Evolutionary conservation across 1,284 basidiomycete species (phyloP).

Genomic region (Pyrrhoderma noxium): DNA sequence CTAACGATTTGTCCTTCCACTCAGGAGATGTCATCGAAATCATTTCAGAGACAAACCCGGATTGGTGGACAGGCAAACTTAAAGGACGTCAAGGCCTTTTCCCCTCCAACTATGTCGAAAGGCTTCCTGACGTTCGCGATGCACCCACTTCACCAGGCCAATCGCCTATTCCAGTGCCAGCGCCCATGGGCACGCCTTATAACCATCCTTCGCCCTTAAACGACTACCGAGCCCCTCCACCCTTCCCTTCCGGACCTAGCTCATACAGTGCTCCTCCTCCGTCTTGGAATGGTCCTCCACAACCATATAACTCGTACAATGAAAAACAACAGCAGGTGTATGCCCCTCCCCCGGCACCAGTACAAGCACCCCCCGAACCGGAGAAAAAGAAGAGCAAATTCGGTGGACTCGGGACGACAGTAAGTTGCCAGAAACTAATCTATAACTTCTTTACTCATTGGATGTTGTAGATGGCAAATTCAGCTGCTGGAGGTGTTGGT

Average conservation of each 20-base stretch:
- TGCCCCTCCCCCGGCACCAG: slow-evolving; percentile 25
- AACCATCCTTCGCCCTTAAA: slow-evolving; percentile 7
- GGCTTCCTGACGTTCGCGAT: not conserved
- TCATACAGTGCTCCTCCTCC: slow-evolving; percentile 11
- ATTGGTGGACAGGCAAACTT: slow-evolving; percentile 57
- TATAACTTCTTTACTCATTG: not conserved
- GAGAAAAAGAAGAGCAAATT: slow-evolving; percentile 54
- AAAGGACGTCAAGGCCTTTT: slow-evolving; percentile 57
- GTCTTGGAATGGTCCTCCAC: slow-evolving; percentile 19
- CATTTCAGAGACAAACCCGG: slow-evolving; percentile 49
- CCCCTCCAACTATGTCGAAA: slow-evolving; percentile 39
- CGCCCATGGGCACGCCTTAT: not conserved
- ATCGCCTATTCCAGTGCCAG: slow-evolving; percentile 3
- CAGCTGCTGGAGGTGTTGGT: slow-evolving; percentile 53
- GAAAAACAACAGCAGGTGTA: slow-evolving; percentile 23
- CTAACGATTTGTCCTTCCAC: slow-evolving; percentile 51
- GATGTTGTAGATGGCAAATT: slow-evolving; percentile 42
- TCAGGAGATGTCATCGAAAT: slow-evolving; percentile 54
- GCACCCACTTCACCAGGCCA: slow-evolving; percentile 1
- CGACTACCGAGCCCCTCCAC: slow-evolving; percentile 16
- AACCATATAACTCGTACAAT: slow-evolving; percentile 12
- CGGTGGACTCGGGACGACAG: slow-evolving; percentile 51
- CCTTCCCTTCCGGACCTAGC: slow-evolving; percentile 16
- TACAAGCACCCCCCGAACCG: slow-evolving; percentile 28
- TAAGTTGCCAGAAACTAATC: slow-evolving; percentile 41